Evolutionary conservation across 352 stramenopile species (phyloP), one percentile per base, ranked within the genome.

Genomic region (Globisporangium acanthophoron): DNA sequence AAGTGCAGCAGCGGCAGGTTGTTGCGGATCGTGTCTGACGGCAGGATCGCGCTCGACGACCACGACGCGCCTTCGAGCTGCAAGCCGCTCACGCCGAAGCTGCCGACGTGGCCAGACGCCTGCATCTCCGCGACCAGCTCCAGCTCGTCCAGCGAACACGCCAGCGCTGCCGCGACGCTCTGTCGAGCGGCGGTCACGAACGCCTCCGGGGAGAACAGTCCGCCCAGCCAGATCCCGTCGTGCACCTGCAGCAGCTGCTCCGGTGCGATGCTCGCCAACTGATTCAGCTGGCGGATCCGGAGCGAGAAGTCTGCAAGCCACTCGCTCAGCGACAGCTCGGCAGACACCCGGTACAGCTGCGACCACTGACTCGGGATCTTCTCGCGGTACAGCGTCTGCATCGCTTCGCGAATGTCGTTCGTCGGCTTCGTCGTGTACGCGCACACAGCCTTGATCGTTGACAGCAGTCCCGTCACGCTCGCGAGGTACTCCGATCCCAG

Each of bases 121-220:
- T 71, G 58, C 44, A 96, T 71, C 53, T 88, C 74, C 0, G 91
- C 83, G 21, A 92, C 73, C 29, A 97, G 71, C 45, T 80, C 74
- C 21, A 97, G 67, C 54, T 96, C 84, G 47, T 97, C 91, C 31
- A 97, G 71, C 24, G 90, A 95, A 60, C 90, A 97, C 11, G 71
- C 61, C 46, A 87, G 72, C 31, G 76, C 62, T 0, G 87, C 74
- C 3, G 94, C 92, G 41, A 92, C 88, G 33, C 85, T 84, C 76
- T 98, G 94, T 4, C 94, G 77, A 5, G 81, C 95, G 5, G 92
- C 92, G 5, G 90, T 98, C 45, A 98, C 75, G 44, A 97, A 97
- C 40, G 90, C 90, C 56, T 97, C 93, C 7, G 94, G 90, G 8
- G 83, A 96, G 61, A 98, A 97, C 40, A 98, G 74, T 0, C 90